Conservation (phyloP, 2,329 filamentous ascomycete species). For the Pestalotiopsis sp. region DNA sequence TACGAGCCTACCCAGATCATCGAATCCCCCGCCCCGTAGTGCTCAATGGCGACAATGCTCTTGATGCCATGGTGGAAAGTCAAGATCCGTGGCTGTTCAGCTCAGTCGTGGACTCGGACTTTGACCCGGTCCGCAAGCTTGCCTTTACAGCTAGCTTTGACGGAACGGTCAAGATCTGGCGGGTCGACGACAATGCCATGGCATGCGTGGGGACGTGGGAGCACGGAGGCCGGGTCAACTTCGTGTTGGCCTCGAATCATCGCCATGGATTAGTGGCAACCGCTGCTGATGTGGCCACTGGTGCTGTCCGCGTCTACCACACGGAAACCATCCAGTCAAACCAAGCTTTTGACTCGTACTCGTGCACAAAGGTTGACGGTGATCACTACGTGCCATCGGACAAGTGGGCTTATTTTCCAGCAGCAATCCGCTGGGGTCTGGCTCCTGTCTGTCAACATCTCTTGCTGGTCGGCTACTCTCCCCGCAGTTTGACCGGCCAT, state of each 20-base stretch:
- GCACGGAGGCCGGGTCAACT: constrained; percentile 64
- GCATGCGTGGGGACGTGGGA: constrained; percentile 51
- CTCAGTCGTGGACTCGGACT: constrained; percentile 65
- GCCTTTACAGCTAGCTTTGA: constrained; percentile 66
- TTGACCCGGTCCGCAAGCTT: constrained; percentile 45
- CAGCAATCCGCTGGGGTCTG: constrained; percentile 65
- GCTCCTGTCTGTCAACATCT: constrained; percentile 48
- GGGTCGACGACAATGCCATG: constrained; percentile 44
- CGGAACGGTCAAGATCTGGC: constrained; percentile 63
- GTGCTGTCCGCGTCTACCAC: constrained; percentile 61
- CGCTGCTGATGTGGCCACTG: constrained; percentile 55
- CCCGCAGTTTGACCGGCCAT: constrained; percentile 53
- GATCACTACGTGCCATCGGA: constrained; percentile 38
- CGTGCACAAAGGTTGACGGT: constrained; percentile 32
- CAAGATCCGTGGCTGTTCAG: constrained; percentile 67
- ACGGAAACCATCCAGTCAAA: constrained; percentile 26
- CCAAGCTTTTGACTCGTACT: constrained; percentile 30
- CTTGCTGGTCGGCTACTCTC: constrained; percentile 65
- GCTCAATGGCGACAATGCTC: constrained; percentile 56
- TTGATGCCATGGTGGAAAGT: constrained; percentile 57
- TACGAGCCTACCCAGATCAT: constrained; percentile 59
- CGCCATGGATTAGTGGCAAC: constrained; percentile 56
- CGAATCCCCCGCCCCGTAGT: constrained; percentile 57
- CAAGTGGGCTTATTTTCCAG: constrained; percentile 65
- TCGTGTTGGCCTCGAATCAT: constrained; percentile 57